phyloP scores from a whole-genome alignment of 2,329 filamentous ascomycete genomes.

The Colletotrichum sublineola region DNA sequence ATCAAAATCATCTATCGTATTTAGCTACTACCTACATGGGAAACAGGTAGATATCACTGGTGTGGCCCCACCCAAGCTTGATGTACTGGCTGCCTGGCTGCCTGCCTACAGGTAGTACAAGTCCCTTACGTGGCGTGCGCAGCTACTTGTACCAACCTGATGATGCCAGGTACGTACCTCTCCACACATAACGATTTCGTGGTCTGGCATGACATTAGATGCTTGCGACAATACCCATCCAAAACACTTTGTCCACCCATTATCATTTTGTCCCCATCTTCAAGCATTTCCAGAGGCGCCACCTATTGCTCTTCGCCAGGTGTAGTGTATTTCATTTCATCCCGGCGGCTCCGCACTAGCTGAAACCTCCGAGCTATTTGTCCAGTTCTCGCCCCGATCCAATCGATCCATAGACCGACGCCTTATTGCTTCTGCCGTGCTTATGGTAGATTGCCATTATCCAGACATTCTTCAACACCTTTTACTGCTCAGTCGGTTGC shows the following conservation, averaged over 20 bases:
- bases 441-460: background rate
- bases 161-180: background rate
- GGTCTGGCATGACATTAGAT: conserved; percentile 31
- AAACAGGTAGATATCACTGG: background rate
- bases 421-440: conserved; percentile 1
- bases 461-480: background rate
- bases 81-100: background rate
- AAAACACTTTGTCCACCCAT: conserved; percentile 29
- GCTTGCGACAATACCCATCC: conserved; percentile 37
- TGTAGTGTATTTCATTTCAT: conserved; percentile 12
- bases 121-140: background rate
- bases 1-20: background rate
- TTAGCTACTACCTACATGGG: background rate
- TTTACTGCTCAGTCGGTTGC: background rate
- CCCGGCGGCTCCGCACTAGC: conserved; percentile 22
- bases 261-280: conserved; percentile 19
- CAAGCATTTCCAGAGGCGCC: conserved; percentile 10
- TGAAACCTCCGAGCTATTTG: conserved; percentile 22
- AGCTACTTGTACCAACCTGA: background rate
- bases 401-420: background rate
- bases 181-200: background rate
- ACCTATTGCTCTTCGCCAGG: conserved; percentile 3
- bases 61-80: background rate
- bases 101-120: background rate
- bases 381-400: background rate